Percentiles rank a stretch among this genome's conserved stretches.
phyloP scores from a whole-genome alignment of 2,329 filamentous ascomycete species.

The Talaromyces sp. region DNA sequence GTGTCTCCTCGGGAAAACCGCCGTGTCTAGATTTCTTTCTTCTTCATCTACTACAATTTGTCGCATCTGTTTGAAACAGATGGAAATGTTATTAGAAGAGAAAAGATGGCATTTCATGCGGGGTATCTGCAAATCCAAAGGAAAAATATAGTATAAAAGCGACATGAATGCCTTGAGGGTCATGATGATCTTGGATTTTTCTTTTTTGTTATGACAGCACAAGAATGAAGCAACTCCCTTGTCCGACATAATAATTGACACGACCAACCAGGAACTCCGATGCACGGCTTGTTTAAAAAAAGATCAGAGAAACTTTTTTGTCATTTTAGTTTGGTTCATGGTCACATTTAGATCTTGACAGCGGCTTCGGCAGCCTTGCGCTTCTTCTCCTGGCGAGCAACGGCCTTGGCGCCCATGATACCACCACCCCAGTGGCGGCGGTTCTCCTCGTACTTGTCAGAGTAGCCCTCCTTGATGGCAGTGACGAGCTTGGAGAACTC shows the following conservation, averaged over 20 bases:
- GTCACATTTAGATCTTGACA: constrained; percentile 80
- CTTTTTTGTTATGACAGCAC: not conserved
- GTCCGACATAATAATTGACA: not conserved
- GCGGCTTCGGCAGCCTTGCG: constrained; percentile 88
- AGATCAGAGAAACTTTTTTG: constrained; percentile 1
- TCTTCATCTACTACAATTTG: not conserved
- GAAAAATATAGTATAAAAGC: not conserved
- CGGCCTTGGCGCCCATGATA: constrained; percentile 97
- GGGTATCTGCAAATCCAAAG: constrained; percentile 5
- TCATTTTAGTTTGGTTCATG: constrained; percentile 2
- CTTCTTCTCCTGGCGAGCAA: constrained; percentile 72
- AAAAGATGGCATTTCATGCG: constrained; percentile 3
- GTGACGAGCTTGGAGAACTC: constrained; percentile 96
- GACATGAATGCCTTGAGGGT: not conserved
- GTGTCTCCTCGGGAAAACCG: not conserved
- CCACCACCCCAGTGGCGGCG: constrained; percentile 98
- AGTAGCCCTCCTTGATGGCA: constrained; percentile 96
- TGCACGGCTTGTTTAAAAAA: not conserved
- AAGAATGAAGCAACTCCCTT: not conserved
- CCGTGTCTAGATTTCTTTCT: not conserved
- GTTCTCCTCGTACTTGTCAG: constrained; percentile 87
- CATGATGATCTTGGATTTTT: not conserved
- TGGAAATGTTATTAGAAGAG: not conserved
- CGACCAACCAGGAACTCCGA: not conserved
- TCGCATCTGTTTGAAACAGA: not conserved